Base-by-base conservation (phyloP, 2,329 filamentous ascomycete genomes). In the Colletotrichum eleusines region DNA sequence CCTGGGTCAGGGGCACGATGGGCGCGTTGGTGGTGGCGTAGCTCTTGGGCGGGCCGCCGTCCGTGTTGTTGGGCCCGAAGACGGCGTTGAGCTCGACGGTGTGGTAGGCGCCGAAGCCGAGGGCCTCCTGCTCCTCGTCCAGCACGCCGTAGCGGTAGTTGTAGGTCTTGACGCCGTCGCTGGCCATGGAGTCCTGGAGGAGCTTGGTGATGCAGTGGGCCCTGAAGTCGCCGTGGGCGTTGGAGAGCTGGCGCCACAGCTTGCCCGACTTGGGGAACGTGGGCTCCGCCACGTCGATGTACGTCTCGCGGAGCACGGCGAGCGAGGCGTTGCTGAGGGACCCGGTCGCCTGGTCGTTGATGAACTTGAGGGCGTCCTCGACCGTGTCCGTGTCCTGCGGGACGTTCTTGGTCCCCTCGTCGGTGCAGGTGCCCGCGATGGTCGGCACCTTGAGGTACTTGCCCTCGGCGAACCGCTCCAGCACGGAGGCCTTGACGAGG, bases 111-210 rank as follows among this genome's bases (percentile, higher is more conserved):
- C 92, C 92, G 1, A 85, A 76, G 1, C 92, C 91, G 2, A 80
- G 75, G 0, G 81, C 81, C 28, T 87, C 80, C 55, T 88, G 82
- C 0, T 76, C 75, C 0, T 87, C 85, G 72, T 93, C 91, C 42
- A 88, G 81, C 4, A 94, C 91, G 63, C 91, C 87, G 81, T 90
- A 93, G 48, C 87, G 88, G 77, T 95, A 95, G 76, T 89, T 91
- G 86, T 88, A 95, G 26, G 85, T 75, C 28, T 77, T 35, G 31
- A 83, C 74, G 16, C 80, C 80, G 63, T 81, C 74, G 0, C 67
- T 68, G 1, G 76, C 72, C 40, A 83, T 73, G 0, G 73, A 69
- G 5, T 75, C 73, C 6, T 77, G 79, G 44, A 81, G 71, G 51
- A 74, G 76, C 11, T 81, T 73, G 1, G 79, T 75, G 0, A 81